Base-by-base conservation (phyloP, 129 eudicot species). In the Artemisia argyi region DNA sequence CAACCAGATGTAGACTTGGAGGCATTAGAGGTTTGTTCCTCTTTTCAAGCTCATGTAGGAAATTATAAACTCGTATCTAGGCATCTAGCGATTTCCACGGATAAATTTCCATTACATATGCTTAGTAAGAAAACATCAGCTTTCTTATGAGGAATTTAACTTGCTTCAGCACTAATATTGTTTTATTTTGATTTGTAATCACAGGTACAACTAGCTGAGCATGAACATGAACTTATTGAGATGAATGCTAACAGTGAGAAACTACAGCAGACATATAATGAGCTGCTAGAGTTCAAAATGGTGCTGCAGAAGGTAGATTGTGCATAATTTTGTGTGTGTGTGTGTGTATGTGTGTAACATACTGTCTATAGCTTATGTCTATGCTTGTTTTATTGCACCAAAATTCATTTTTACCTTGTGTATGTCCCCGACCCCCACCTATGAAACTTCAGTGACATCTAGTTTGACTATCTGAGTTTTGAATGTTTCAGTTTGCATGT, bases 201-300 rank as follows among this genome's bases (percentile, higher is more conserved):
- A 66, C 80, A 94, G 98, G 42, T 85, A 66, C 92, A 80, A 85
- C 95, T 93, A 50, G 92, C 82, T 60, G 98, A 93, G 74, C 92
- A 89, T 80, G 98, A 93, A 74, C 90, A 83, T 48, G 98, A 89
- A 84, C 84, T 93, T 49, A 83, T 85, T 50, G 98, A 93, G 86
- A 93, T 87, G 96, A 93, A 89, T 75, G 67, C 84, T 24, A 93
- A 93, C 78, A 87, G 95, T 62, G 98, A 89, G 83, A 89, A 85
- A 66, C 81, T 93, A 73, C 88, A 76, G 63, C 89, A 84, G 58
- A 81, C 98, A 62, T 93, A 83, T 60, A 93, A 87, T 68, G 96
- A 93, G 86, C 81, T 93, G 82, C 78, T 93, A 49, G 98, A 89
- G 85, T 93, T 87, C 86, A 93, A 87, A 76, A 78, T 93, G 85